phyloP scores from a whole-genome alignment of 345 rosid genomes.

The Rubroshorea leprosula region DNA sequence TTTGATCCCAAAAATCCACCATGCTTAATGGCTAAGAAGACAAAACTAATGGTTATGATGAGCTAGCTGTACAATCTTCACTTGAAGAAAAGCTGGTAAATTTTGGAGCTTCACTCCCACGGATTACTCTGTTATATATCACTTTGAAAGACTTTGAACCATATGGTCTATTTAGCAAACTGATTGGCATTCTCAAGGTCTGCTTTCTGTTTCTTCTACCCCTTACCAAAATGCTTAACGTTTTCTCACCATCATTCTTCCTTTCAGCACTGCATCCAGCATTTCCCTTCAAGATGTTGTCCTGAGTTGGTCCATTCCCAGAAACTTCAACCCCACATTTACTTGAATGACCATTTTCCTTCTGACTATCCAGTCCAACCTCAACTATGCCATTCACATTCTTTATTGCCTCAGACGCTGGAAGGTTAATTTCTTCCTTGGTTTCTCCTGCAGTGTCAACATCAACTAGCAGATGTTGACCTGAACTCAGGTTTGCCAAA shows the following conservation, averaged over 20 bases:
- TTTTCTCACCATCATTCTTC: conserved; percentile 57
- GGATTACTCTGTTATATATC: conserved; percentile 63
- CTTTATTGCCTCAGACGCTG: conserved; percentile 32
- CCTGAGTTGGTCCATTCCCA: conserved; percentile 23
- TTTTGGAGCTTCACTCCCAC: conserved; percentile 73
- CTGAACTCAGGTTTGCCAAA: conserved; percentile 25
- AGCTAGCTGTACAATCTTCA: conserved; percentile 37
- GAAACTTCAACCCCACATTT: conserved; percentile 21
- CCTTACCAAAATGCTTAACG: conserved; percentile 82
- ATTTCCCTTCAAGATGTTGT: conserved; percentile 21
- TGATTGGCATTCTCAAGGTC: conserved; percentile 84
- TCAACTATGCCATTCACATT: conserved; percentile 23
- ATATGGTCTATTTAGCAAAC: conserved; percentile 82
- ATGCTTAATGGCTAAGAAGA: conserved; percentile 9
- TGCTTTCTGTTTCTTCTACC: conserved; percentile 88
- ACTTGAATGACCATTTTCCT: conserved; percentile 36
- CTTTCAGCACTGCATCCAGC: conserved; percentile 31
- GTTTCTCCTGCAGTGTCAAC: conserved; percentile 42
- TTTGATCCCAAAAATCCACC: conserved; percentile 13
- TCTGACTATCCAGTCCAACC: conserved; percentile 21
- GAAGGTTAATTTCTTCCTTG: conserved; percentile 33
- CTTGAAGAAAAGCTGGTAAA: conserved; percentile 27
- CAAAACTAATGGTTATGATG: conserved; percentile 26
- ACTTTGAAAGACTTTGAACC: conserved; percentile 88
- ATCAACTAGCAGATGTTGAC: conserved; percentile 40